Evolutionary conservation across 495 filamentous ascomycete species (phyloP), one percentile per base, ranked within the genome.

Genomic region (Cladorrhinum samala): DNA sequence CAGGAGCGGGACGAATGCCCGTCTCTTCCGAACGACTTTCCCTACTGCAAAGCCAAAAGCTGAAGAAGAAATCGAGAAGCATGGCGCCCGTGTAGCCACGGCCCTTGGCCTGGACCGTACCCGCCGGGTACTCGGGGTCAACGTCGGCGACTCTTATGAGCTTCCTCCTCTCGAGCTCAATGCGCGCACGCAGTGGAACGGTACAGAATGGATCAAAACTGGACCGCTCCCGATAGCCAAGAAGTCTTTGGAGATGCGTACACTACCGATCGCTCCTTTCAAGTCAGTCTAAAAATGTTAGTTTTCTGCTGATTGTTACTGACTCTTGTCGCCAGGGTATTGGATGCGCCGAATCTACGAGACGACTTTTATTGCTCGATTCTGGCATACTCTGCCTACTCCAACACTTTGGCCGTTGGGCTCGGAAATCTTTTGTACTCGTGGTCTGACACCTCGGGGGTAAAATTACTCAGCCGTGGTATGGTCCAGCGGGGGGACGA

Each of bases 341-440:
- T 98, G 13, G 89, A 96, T 72, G 93, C 93, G 3, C 91, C 92
- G 1, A 78, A 80, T 20, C 77, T 97, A 43, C 79, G 89, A 23
- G 93, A 98, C 65, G 94, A 98, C 67, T 98, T 90, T 60, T 98
- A 98, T 64, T 96, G 91, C 69, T 91, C 91, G 0, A 77, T 90
- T 7, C 77, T 98, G 46, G 89, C 93, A 6, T 97, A 96, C 66
- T 94, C 84, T 1, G 68, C 75, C 19, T 84, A 78, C 7, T 77
- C 79, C 30, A 80, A 86, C 27, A 86, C 84, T 13, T 79, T 98
- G 30, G 94, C 91, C 37, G 88, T 96, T 14, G 93, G 89, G 0
- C 80, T 97, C 13, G 81, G 81, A 3, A 82, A 85, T 44, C 74
- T 82, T 23, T 82, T 98, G 13, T 96, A 94, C 62, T 81, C 89